These are phyloP conservation scores for Phylloporus sp. DNA, from an alignment of 768 basidiomycete genomes.

Conservation along the genomic window DNA sequence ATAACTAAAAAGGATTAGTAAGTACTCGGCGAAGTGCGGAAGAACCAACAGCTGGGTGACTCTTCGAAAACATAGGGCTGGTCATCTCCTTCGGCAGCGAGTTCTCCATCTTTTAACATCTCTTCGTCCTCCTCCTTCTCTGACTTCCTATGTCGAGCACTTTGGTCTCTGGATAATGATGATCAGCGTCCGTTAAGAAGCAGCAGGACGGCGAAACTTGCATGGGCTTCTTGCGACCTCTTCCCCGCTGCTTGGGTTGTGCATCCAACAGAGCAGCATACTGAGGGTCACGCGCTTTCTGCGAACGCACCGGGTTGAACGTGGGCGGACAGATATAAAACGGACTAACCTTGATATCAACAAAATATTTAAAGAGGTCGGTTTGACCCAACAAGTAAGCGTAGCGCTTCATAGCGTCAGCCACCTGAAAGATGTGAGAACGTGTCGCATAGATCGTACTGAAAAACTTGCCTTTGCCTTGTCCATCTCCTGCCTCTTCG, in stretches of 20 bases:
- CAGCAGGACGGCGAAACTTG: slow-evolving; percentile 33
- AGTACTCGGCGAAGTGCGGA: background rate
- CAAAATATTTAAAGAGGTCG: slow-evolving; percentile 96
- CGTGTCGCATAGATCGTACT: background rate
- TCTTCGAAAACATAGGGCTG: slow-evolving; percentile 94
- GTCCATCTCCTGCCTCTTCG: slow-evolving; percentile 79
- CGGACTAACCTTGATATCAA: slow-evolving; percentile 81
- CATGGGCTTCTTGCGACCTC: slow-evolving; percentile 80
- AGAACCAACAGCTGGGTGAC: slow-evolving; percentile 74
- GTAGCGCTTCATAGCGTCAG: slow-evolving; percentile 94
- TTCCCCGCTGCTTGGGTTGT: slow-evolving; percentile 80
- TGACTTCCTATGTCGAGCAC: slow-evolving; percentile 83
- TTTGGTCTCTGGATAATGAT: slow-evolving; percentile 54
- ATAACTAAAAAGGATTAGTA: slow-evolving; percentile 54
- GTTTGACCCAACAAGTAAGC: slow-evolving; percentile 98
- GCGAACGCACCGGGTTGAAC: slow-evolving; percentile 6
- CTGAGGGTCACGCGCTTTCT: slow-evolving; percentile 89
- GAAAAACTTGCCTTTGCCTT: slow-evolving; percentile 69
- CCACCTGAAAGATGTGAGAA: slow-evolving; percentile 48
- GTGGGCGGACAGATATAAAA: background rate
- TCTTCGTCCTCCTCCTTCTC: slow-evolving; percentile 99
- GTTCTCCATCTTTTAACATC: slow-evolving; percentile 80
- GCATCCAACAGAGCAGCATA: slow-evolving; percentile 88
- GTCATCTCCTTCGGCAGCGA: slow-evolving; percentile 76
- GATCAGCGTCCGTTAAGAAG: slow-evolving; percentile 1